Conservation (phyloP, 2,329 filamentous ascomycete species). For the Nigrospora oryzae region DNA sequence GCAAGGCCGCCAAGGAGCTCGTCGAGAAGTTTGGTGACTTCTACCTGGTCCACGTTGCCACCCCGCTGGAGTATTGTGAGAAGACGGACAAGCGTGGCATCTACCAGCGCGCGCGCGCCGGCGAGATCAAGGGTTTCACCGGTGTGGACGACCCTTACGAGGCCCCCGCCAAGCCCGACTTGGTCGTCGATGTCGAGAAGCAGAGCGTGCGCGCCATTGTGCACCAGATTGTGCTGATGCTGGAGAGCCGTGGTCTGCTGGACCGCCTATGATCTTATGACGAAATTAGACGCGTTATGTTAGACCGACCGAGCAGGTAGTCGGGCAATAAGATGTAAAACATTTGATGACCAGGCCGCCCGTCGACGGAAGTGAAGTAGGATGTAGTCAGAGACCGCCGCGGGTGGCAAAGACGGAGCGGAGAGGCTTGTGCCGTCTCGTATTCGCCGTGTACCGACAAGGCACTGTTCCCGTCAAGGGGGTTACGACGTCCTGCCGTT, state of each 20-base stretch:
- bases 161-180: conserved; percentile 68
- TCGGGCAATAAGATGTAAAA: background rate
- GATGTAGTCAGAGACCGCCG: no score
- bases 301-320: background rate
- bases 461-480: no score
- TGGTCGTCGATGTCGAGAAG: conserved; percentile 78
- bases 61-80: conserved; percentile 85
- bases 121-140: conserved; percentile 97
- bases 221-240: conserved; percentile 88
- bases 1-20: conserved; percentile 71
- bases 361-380: background rate
- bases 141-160: conserved; percentile 98
- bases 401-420: no score
- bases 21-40: conserved; percentile 86
- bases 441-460: no score
- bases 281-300: conserved; percentile 5
- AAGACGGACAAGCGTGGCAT: conserved; percentile 90
- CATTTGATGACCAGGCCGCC: background rate
- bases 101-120: conserved; percentile 73
- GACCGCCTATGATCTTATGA: conserved; percentile 46
- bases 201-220: conserved; percentile 87
- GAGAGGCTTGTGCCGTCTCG: no score
- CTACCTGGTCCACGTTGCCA: conserved; percentile 92
- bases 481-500: background rate
- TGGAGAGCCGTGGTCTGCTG: conserved; percentile 83